Conservation (phyloP, 257 asterid genomes). For the Anisodus tanguticus region DNA sequence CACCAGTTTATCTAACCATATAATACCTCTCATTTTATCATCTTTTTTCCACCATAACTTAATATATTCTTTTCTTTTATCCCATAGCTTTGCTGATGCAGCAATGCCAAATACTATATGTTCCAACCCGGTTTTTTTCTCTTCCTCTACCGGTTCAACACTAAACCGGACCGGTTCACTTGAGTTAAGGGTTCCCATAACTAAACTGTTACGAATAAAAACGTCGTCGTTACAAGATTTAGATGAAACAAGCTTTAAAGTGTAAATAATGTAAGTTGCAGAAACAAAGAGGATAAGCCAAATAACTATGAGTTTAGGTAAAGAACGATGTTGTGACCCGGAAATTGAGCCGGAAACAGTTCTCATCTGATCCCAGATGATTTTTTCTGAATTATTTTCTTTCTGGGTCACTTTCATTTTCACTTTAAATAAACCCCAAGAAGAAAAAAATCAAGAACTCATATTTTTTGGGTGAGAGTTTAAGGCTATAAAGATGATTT, state of each 20-base stretch:
- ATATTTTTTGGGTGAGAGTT: too few relatives aligned
- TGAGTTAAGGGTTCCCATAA: not conserved
- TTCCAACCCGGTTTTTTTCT: conserved; percentile 51
- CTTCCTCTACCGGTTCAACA: not conserved
- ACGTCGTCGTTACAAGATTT: conserved; percentile 49
- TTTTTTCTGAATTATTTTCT: conserved; percentile 42
- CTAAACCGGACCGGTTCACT: not conserved
- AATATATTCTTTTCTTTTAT: conserved; percentile 70
- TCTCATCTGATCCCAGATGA: conserved; percentile 45
- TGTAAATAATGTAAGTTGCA: conserved; percentile 61
- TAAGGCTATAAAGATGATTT: too few relatives aligned
- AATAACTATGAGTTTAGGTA: conserved; percentile 48
- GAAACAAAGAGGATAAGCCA: conserved; percentile 51
- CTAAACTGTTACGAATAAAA: conserved; percentile 14
- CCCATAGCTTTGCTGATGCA: conserved; percentile 77
- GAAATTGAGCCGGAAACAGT: conserved; percentile 37
- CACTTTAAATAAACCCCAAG: not conserved
- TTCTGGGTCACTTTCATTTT: conserved; percentile 44
- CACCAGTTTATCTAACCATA: conserved; percentile 70
- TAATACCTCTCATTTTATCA: conserved; percentile 63
- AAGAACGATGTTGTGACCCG: conserved; percentile 35
- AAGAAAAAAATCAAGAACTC: not conserved
- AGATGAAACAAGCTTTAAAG: conserved; percentile 55
- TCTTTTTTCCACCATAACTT: conserved; percentile 77
- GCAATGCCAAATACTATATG: conserved; percentile 88